Evolutionary conservation across 495 filamentous ascomycete genomes (phyloP).

Genomic region (Hamigera avellanea): DNA sequence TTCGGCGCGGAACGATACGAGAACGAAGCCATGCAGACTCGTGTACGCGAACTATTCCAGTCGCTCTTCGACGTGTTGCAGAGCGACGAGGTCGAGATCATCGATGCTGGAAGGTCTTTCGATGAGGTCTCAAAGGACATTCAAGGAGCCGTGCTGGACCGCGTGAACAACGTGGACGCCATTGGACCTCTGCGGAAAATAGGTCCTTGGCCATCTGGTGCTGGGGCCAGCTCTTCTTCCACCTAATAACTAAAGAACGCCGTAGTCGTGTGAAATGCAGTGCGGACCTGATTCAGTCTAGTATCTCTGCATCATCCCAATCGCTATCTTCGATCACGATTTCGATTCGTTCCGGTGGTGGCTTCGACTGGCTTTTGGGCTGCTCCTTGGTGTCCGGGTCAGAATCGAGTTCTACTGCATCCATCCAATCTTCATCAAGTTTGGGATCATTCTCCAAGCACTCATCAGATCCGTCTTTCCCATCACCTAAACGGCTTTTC

Average conservation of each 20-base stretch:
- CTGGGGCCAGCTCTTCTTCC: not conserved
- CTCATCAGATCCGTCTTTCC: slow-evolving; percentile 3
- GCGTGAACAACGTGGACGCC: slow-evolving; percentile 23
- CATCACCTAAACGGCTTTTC: not conserved
- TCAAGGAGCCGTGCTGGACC: slow-evolving; percentile 39
- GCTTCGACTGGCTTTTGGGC: slow-evolving; percentile 6
- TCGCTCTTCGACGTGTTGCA: slow-evolving; percentile 27
- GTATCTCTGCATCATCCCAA: slow-evolving; percentile 36
- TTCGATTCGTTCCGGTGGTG: slow-evolving; percentile 15
- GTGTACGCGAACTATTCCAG: slow-evolving; percentile 64
- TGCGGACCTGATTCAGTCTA: slow-evolving; percentile 26
- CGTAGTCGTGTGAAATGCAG: not conserved
- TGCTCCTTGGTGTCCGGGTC: slow-evolving; percentile 15
- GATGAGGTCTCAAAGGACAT: slow-evolving; percentile 50
- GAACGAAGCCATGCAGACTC: slow-evolving; percentile 66
- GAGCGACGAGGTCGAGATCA: slow-evolving; percentile 22
- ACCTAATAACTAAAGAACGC: not conserved
- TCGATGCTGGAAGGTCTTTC: slow-evolving; percentile 43
- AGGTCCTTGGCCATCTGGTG: slow-evolving; percentile 22
- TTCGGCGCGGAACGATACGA: slow-evolving; percentile 89
- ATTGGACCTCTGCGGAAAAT: slow-evolving; percentile 30
- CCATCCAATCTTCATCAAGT: slow-evolving; percentile 25
- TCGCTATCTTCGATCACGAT: slow-evolving; percentile 54
- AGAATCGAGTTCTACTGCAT: slow-evolving; percentile 22
- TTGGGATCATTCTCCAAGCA: slow-evolving; percentile 18